A percentile compares a stretch with the other conserved stretches of the same genome.
These are phyloP conservation scores for Blumeriella jaapii DNA, from an alignment of 2,329 filamentous ascomycete species.

Conservation along the genomic window DNA sequence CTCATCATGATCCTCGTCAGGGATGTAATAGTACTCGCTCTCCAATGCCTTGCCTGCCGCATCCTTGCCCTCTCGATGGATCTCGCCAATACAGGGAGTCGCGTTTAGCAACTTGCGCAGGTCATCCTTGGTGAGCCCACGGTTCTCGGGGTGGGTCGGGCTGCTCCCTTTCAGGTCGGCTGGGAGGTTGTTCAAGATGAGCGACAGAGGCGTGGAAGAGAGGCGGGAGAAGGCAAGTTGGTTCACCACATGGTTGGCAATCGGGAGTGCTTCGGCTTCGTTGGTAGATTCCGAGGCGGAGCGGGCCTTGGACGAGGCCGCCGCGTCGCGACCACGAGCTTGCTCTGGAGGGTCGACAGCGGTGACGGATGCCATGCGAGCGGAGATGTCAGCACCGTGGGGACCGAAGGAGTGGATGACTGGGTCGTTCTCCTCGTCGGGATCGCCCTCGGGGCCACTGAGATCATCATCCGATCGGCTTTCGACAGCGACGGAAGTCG, in stretches of 20 bases:
- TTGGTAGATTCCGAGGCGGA: conserved; percentile 25
- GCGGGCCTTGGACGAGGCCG: conserved; percentile 17
- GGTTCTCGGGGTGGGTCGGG: conserved; percentile 27
- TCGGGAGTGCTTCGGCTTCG: conserved; percentile 30
- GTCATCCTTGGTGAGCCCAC: conserved; percentile 44
- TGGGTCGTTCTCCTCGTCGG: conserved; percentile 90
- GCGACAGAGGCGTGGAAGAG: conserved; percentile 81
- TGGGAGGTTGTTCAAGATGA: conserved; percentile 79
- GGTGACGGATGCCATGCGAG: conserved; percentile 67
- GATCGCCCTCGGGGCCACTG: conserved; percentile 50
- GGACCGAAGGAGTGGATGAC: conserved; percentile 87
- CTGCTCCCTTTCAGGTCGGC: conserved; percentile 39
- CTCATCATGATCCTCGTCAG: conserved; percentile 72
- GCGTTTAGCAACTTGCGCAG: conserved; percentile 63
- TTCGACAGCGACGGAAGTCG: conserved; percentile 19
- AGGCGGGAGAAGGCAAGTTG: conserved; percentile 91
- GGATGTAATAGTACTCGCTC: conserved; percentile 94
- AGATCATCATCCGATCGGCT: conserved; percentile 42
- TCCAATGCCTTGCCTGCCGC: conserved; percentile 87
- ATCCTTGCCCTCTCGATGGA: conserved; percentile 84
- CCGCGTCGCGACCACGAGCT: conserved; percentile 21
- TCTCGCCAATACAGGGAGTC: conserved; percentile 75
- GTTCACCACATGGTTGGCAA: conserved; percentile 84
- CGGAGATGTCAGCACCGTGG: conserved; percentile 76
- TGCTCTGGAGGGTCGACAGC: conserved; percentile 49